phyloP scores from a whole-genome alignment of 306 rosid species.

The Sophora flavescens region DNA sequence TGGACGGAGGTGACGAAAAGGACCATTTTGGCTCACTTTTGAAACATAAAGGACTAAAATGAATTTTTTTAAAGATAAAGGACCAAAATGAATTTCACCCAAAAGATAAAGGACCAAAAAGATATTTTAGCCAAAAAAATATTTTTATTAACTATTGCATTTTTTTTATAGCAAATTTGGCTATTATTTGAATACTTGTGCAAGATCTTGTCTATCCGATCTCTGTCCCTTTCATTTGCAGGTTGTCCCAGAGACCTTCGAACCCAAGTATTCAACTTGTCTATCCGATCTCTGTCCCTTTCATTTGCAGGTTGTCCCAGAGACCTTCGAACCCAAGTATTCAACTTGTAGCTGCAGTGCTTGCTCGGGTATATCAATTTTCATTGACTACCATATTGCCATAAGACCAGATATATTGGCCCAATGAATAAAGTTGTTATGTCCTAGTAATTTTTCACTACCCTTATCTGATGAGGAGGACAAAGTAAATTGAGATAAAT shows the following conservation, averaged over 20 bases:
- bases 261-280: slow-evolving; percentile 98
- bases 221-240: slow-evolving; percentile 50
- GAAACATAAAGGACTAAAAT: too few species aligned
- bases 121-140: too few species aligned
- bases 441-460: slow-evolving; percentile 23
- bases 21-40: too few species aligned
- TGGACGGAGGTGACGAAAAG: too few species aligned
- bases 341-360: slow-evolving; percentile 98
- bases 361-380: slow-evolving; percentile 73
- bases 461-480: neutral
- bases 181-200: slow-evolving; percentile 25
- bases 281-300: slow-evolving; percentile 14
- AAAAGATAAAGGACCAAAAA: too few species aligned
- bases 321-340: slow-evolving; percentile 77
- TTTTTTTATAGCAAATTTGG: slow-evolving; percentile 34
- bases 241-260: slow-evolving; percentile 99
- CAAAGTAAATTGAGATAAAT: slow-evolving; percentile 18
- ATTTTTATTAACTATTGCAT: slow-evolving; percentile 8
- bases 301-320: slow-evolving; percentile 91
- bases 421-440: neutral
- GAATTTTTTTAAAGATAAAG: too few species aligned
- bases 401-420: slow-evolving; percentile 33
- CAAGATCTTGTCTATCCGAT: slow-evolving; percentile 15
- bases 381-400: neutral
- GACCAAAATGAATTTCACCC: too few species aligned